Evolutionary conservation across 169 alveolate genomes (phyloP), one percentile per base, ranked within the genome.

Genomic region (Toxoplasma gondii): DNA sequence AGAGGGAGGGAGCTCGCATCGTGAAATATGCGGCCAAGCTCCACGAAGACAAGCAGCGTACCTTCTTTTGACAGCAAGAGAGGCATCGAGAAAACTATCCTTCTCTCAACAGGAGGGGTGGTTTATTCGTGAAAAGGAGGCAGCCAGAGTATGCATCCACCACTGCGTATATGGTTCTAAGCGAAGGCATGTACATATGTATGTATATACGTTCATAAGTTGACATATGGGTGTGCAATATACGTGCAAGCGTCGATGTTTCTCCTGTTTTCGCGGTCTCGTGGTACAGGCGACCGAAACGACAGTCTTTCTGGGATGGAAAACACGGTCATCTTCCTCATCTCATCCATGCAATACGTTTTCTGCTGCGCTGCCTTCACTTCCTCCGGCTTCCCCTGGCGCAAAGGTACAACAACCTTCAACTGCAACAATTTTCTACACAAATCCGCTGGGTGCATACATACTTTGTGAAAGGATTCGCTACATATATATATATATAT

Each of bases 331-430:
- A 36, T 82, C 41, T 82, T 82, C 36, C 90, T 82, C 41, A 31
- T 82, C 36, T 82, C 90, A 0, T 38, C 90, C 54, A 43, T 43
- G 90, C 90, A 82, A 31, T 82, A 82, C 67, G 64, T 82, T 31
- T 82, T 82, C 67, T 38, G 44, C 39, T 82, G 90, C 67, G 90
- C 90, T 9, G 64, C 90, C 90, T 82, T 82, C 90, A 82, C 44
- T 10, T 38, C 90, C 24, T 82, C 90, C 67, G 39, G 64, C 90
- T 43, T 24, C 38, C 90, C 90, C 34, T 82, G 90, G 90, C 58
- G 90, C 12, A 38, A 82, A 82, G 90, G 90, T 43, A 44, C 67
- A 16, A 31, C 43, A 16, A 17, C 7, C 39, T n/a, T 44, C 44
- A 10, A 41, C 1, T 1, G 49, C 5, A 74, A 31, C 58, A 49